These are phyloP conservation scores for Fusarium denticulatum DNA, from an alignment of 2,329 filamentous ascomycete genomes.

Conservation along the genomic window DNA sequence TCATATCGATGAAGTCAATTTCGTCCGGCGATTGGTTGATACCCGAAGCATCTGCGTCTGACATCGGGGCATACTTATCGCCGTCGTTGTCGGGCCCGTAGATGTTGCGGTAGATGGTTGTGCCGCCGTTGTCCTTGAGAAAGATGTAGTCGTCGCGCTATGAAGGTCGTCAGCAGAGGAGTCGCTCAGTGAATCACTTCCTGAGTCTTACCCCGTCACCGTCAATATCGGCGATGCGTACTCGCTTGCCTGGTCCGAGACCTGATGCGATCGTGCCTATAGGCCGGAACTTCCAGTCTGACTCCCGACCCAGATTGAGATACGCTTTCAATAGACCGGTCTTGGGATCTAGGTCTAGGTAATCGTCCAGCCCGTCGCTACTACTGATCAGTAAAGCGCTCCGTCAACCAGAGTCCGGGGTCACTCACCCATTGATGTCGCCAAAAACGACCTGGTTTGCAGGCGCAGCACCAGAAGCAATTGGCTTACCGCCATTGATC, in stretches of 20 bases:
- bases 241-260: background rate
- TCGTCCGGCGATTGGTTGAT: background rate
- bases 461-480: slow-evolving; percentile 1
- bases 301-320: background rate
- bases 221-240: slow-evolving; percentile 9
- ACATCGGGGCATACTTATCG: background rate
- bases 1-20: slow-evolving; percentile 11
- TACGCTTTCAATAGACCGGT: background rate
- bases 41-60: background rate
- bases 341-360: background rate
- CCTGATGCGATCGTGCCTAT: background rate
- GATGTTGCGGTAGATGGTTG: background rate
- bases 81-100: background rate
- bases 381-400: background rate
- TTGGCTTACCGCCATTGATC: slow-evolving; percentile 9
- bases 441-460: background rate
- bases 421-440: slow-evolving; percentile 6
- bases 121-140: background rate
- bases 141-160: slow-evolving; percentile 7
- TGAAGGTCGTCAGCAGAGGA: accelerated
- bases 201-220: background rate
- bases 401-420: accelerated
- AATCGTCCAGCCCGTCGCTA: background rate
- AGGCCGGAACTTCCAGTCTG: background rate
- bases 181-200: accelerated